Conservation (phyloP, 352 stramenopile genomes). For the Phytophthora colocasiae region DNA sequence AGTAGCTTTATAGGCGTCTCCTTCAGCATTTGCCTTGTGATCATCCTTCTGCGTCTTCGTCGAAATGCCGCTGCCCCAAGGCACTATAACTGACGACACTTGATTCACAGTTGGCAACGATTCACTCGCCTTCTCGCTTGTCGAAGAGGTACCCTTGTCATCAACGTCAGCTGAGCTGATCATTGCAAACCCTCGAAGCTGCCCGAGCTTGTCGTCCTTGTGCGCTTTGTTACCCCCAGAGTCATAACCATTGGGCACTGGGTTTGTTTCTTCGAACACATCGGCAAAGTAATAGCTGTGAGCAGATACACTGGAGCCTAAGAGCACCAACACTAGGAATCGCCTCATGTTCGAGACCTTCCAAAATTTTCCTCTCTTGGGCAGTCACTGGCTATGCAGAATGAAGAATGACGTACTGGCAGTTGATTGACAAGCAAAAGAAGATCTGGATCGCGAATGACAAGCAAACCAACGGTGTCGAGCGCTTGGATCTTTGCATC, state of each 20-base stretch:
- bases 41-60: background rate
- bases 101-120: conserved; percentile 3
- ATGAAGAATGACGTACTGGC: conserved; percentile 20
- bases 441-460: conserved; percentile 16
- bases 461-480: conserved; percentile 9
- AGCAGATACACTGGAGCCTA: conserved; percentile 1
- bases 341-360: conserved; percentile 16
- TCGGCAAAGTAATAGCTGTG: conserved; percentile 8
- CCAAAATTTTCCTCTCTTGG: background rate
- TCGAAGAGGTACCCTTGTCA: no score
- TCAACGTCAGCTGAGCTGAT: background rate
- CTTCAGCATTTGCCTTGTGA: background rate
- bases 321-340: conserved; percentile 14
- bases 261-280: conserved; percentile 1
- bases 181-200: conserved; percentile 6
- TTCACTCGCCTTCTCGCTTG: background rate
- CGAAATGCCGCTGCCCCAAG: conserved; percentile 3
- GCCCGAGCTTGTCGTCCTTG: background rate
- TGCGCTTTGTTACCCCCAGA: background rate
- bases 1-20: background rate
- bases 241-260: background rate
- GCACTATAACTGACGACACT: conserved; percentile 19
- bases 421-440: conserved; percentile 15
- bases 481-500: conserved; percentile 1
- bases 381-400: background rate